Evolutionary conservation across 2,329 filamentous ascomycete species (phyloP).

Genomic region (Aspergillus brasiliensis): DNA sequence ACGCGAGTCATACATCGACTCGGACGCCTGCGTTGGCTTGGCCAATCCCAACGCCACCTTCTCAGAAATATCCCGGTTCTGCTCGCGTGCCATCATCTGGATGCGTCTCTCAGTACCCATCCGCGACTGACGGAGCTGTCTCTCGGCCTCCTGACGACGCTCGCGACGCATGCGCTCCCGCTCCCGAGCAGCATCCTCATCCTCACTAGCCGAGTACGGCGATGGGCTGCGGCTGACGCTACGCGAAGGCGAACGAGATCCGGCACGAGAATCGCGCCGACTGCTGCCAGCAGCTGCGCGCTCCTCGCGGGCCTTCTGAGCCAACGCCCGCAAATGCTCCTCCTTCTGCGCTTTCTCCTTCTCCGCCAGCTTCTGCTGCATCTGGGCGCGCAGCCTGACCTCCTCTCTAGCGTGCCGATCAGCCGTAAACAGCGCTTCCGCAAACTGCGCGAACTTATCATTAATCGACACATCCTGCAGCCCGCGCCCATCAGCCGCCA

Average conservation of each 20-base stretch:
- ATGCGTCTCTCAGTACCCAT: constrained; percentile 94
- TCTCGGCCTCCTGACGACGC: constrained; percentile 77
- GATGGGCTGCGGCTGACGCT: constrained; percentile 46
- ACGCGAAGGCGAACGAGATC: constrained; percentile 49
- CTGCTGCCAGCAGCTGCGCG: constrained; percentile 44
- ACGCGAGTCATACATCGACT: constrained; percentile 95
- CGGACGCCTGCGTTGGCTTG: constrained; percentile 87
- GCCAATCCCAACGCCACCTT: constrained; percentile 93
- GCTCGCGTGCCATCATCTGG: constrained; percentile 90
- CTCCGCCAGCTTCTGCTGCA: constrained; percentile 95
- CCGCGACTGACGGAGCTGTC: constrained; percentile 86
- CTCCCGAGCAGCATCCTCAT: constrained; percentile 72
- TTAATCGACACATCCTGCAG: constrained; percentile 95
- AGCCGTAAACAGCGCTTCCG: constrained; percentile 90
- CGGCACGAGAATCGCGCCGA: constrained; percentile 48
- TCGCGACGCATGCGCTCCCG: constrained; percentile 78
- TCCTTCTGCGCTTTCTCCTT: constrained; percentile 96
- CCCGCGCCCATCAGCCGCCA: constrained; percentile 89
- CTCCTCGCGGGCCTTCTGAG: constrained; percentile 89
- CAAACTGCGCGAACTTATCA: constrained; percentile 96
- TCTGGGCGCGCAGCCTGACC: constrained; percentile 84
- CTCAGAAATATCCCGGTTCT: constrained; percentile 95
- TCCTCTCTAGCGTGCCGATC: constrained; percentile 95
- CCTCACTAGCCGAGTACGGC: constrained; percentile 54
- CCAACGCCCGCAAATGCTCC: constrained; percentile 82